Base-by-base conservation (phyloP, 2,329 filamentous ascomycete genomes). In the Monilinia aucupariae region DNA sequence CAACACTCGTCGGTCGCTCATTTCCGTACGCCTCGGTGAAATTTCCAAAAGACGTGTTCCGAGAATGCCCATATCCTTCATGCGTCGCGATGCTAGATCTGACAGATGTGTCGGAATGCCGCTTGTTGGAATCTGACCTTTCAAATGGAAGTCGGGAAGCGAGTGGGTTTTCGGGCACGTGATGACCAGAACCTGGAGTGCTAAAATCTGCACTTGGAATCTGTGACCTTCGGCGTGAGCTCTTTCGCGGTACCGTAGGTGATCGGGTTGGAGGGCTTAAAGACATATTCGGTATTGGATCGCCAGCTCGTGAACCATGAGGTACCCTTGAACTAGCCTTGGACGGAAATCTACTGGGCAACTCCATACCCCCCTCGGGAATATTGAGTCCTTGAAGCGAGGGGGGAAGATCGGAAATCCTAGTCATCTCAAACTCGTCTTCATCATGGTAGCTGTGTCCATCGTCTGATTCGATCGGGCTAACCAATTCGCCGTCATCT, bases 201-300 rank as follows among this genome's bases (percentile, higher is more conserved):
- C 64, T 53, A 22, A 56, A 43, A 32, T 65, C 66, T 15, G 71
- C 47, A 56, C 71, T 70, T 15, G 68, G 64, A 41, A 64, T 71
- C 55, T 72, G 69, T 5, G 72, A 73, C 54, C 70, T 69, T 47
- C 87, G 81, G 72, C 85, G 86, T 0, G 89, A 92, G 72, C 87
- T 91, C 75, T 88, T 91, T 37, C 89, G 81, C 2, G 90, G 89
- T 39, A 92, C 82, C 9, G 81, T 78, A 0, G 70, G 71, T 52
- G 65, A 69, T 34, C 59, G 51, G 8, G 68, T 69, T 4, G 58
- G 62, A 20, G 64, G 51, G 51, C 67, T 64, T 25, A 49, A 22
- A 4, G 68, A 65, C n/a, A 70, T 30, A 6, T 43, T 55, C 1
- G 85, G 85, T 4, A 80, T 74, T 69, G 64, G 71, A 17, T 61